Evolutionary conservation across 148 eudicot genomes (phyloP), one percentile per base, ranked within the genome.

Genomic region (Tetragonia tetragonoides): DNA sequence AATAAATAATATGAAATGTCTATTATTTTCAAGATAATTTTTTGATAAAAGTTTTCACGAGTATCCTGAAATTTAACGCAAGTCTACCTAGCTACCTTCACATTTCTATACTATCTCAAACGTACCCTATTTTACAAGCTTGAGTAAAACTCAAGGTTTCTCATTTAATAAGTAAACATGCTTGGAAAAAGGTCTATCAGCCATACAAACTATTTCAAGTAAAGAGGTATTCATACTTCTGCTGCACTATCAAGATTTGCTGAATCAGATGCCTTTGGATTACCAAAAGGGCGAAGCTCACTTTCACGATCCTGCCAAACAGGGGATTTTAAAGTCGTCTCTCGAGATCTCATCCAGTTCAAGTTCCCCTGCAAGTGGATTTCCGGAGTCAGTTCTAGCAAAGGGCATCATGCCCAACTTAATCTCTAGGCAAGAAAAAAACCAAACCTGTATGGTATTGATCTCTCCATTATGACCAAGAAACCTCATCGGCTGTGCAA

Each of bases 391-490:
- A 83, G 72, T 54, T 54, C 38, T 42, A 70, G 39, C 34, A 57
- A 44, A 37, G 38, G 68, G 72, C 20, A 59, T 66, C 67, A 66
- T 65, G 70, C 64, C 70, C 51, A 77, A 42, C 40, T 65, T 64
- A 54, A 70, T 44, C 38, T 59, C 57, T 12, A 75, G 66, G 70
- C 59, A 69, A 57, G 44, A 12, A 71, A 67, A 74, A 82, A 86
- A 68, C 49, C 79, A 63, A 82, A 95, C 99, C 99, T 95, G 99
- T 85, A 95, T 89, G 68, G 99, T 95, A 82, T 95, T 95, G 78
- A 95, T 95, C 87, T 95, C 99, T 82, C 99, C 99, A 86, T 95
- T 95, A 77, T 95, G 99, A 82, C 99, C 99, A 77, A 95, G 95
- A 69, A 95, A 93, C 88, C 99, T 93, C 99, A 95, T 95, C 71